A percentile compares a stretch with the other conserved stretches of the same genome.
These are phyloP conservation scores for Ustilago vetiveriae DNA, from an alignment of 1,284 basidiomycete species.

Conservation along the genomic window DNA sequence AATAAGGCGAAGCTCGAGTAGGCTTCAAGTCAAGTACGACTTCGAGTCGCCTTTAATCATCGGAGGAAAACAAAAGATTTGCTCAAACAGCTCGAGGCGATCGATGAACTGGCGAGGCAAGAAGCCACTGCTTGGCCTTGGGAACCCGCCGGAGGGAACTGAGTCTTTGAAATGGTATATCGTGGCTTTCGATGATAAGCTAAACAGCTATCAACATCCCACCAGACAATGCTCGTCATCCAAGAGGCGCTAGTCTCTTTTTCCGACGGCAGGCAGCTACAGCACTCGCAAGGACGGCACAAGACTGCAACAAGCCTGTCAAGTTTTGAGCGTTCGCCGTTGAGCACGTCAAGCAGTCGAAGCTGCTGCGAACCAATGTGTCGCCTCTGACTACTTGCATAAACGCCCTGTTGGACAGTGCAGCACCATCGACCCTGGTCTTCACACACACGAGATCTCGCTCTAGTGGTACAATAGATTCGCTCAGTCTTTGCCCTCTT, in stretches of 20 bases:
- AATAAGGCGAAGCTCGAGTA: neutral
- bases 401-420: conserved; percentile 8
- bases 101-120: neutral
- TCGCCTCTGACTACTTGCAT: conserved; percentile 2
- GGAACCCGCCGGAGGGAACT: conserved; percentile 4
- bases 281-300: too few relatives aligned
- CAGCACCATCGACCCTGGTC: neutral
- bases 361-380: too few relatives aligned
- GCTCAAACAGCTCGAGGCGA: neutral
- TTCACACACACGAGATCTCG: neutral
- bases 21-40: neutral
- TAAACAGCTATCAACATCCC: neutral
- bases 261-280: too few relatives aligned
- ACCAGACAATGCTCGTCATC: too few relatives aligned
- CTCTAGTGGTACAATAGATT: neutral
- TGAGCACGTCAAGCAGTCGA: conserved; percentile 8
- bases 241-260: too few relatives aligned
- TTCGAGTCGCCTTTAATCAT: too few relatives aligned
- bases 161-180: too few relatives aligned
- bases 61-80: too few relatives aligned
- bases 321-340: too few relatives aligned
- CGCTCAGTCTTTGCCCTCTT: too few relatives aligned
- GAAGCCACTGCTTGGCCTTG: neutral
- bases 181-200: neutral
- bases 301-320: too few relatives aligned